Conservation (phyloP, 2,329 filamentous ascomycete species). For the Epichloe amarillans region DNA sequence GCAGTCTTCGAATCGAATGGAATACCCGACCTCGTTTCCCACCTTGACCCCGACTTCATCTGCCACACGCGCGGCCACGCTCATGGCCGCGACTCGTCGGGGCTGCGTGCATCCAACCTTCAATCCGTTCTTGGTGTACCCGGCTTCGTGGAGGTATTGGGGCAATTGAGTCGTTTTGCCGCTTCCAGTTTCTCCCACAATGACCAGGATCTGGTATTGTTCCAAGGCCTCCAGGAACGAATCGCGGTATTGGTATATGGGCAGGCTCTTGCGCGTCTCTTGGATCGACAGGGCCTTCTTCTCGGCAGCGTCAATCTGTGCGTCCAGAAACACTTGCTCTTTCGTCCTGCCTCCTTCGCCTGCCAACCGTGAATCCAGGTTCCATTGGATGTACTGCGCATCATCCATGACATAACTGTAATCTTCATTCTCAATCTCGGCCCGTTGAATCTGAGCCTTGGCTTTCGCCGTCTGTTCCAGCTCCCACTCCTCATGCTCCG, state of each 20-base stretch:
- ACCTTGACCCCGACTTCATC: constrained; percentile 87
- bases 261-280: constrained; percentile 78
- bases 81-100: constrained; percentile 92
- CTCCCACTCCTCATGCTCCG: constrained; percentile 95
- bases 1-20: constrained; percentile 86
- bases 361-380: constrained; percentile 57
- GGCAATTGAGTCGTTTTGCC: constrained; percentile 94
- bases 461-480: constrained; percentile 77
- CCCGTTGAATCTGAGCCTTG: constrained; percentile 67
- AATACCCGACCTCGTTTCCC: constrained; percentile 86
- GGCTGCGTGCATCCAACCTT: constrained; percentile 93
- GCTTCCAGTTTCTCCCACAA: constrained; percentile 88
- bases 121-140: constrained; percentile 69
- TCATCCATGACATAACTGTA: constrained; percentile 94
- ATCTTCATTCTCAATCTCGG: constrained; percentile 65
- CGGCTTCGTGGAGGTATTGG: constrained; percentile 85
- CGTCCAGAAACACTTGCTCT: constrained; percentile 66
- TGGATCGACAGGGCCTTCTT: constrained; percentile 79
- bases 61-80: constrained; percentile 86
- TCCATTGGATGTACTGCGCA: constrained; percentile 74
- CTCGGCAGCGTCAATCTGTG: constrained; percentile 78
- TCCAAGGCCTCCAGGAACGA: constrained; percentile 77
- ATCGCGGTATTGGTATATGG: constrained; percentile 79
- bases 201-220: constrained; percentile 75
- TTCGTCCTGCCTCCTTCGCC: constrained; percentile 58